A percentile compares a stretch with the other conserved stretches of the same genome.
Evolutionary conservation across 2,329 filamentous ascomycete species (phyloP).

Genomic region (Acarospora socialis): DNA sequence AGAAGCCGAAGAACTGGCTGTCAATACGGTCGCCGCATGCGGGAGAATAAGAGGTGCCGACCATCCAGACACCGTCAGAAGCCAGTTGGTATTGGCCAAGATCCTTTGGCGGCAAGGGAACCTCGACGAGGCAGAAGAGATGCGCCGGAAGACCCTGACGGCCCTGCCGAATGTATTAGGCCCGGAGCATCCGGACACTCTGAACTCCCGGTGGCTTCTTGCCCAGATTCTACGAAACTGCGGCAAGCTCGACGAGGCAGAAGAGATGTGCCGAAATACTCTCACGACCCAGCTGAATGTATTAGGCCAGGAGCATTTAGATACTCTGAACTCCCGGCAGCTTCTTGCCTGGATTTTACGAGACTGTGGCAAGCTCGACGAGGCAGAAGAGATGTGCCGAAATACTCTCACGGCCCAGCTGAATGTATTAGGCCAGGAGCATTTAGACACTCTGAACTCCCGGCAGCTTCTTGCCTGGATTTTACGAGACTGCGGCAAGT

Average conservation of each 20-base stretch:
- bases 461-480: too few relatives aligned
- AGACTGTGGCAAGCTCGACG: slow-evolving; percentile 2
- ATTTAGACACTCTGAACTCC: too few relatives aligned
- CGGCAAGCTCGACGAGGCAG: neutral
- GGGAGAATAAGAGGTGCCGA: too few relatives aligned
- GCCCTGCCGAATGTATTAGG: neutral
- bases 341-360: slow-evolving; percentile 1
- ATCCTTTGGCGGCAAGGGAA: slow-evolving; percentile 1
- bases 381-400: slow-evolving; percentile 5
- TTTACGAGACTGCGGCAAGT: too few relatives aligned
- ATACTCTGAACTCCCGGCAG: slow-evolving; percentile 1
- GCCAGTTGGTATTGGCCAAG: neutral
- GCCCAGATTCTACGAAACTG: neutral
- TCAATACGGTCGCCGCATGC: too few relatives aligned
- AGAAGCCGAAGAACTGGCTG: slow-evolving; percentile 2
- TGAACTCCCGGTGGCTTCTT: slow-evolving; percentile 4
- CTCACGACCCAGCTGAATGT: too few relatives aligned
- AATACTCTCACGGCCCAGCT: too few relatives aligned
- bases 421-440: too few relatives aligned
- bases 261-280: too few relatives aligned
- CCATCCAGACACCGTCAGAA: neutral
- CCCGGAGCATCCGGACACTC: slow-evolving; percentile 1
- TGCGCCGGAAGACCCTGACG: neutral
- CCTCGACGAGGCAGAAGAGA: neutral
- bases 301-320: too few relatives aligned